Conservation (phyloP, 2,329 filamentous ascomycete species). For the Trichophyton mentagrophytes region DNA sequence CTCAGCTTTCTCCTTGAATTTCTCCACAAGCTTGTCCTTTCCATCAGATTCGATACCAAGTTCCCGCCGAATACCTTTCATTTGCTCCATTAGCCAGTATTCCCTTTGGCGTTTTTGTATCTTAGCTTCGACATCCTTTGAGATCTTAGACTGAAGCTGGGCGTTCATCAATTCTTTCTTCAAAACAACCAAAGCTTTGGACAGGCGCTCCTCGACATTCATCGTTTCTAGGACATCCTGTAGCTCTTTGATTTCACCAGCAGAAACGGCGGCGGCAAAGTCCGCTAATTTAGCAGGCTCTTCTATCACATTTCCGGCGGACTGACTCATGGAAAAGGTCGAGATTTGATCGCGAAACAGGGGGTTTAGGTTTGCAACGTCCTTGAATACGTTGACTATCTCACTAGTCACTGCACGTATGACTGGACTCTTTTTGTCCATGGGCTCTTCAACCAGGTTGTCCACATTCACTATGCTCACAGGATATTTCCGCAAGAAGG, state of each 20-base stretch:
- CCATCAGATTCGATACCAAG: conserved; percentile 94
- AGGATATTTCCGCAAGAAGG: conserved; percentile 79
- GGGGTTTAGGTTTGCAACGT: conserved; percentile 85
- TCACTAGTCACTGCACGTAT: conserved; percentile 90
- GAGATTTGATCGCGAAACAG: conserved; percentile 96
- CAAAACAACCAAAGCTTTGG: conserved; percentile 79
- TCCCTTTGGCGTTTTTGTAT: conserved; percentile 95
- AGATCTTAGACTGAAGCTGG: conserved; percentile 90
- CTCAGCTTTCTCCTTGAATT: conserved; percentile 87
- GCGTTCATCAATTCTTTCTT: conserved; percentile 99
- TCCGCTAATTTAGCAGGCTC: conserved; percentile 93
- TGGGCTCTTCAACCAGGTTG: conserved; percentile 76
- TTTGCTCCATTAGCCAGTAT: conserved; percentile 98
- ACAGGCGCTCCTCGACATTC: conserved; percentile 82
- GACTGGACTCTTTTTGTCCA: conserved; percentile 77
- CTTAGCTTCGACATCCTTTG: conserved; percentile 92
- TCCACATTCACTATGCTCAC: conserved; percentile 94
- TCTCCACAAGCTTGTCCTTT: conserved; percentile 95
- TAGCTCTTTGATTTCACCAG: conserved; percentile 78
- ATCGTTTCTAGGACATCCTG: conserved; percentile 82
- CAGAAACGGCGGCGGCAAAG: conserved; percentile 93
- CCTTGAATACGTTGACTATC: conserved; percentile 98
- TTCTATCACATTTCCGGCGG: conserved; percentile 84
- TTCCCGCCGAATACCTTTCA: conserved; percentile 95
- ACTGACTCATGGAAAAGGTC: conserved; percentile 91